Evolutionary conservation across 2,329 filamentous ascomycete genomes (phyloP), one percentile per base, ranked within the genome.

Genomic region (Fusarium bactridioides): DNA sequence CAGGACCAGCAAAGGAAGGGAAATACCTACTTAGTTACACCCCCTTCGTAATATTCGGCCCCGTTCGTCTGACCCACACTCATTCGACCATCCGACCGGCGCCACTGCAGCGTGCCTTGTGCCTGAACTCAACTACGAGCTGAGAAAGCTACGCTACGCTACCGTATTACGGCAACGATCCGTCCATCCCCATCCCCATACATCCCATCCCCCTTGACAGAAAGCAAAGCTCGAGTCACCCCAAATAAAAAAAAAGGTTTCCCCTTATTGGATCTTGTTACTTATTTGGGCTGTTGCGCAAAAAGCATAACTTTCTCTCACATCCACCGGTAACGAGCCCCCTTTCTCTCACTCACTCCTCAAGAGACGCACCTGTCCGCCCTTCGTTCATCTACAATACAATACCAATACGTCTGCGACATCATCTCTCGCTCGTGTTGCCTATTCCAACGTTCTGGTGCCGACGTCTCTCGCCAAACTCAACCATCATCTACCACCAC

Each of bases 361-460:
- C 54, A 72, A 71, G 61, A 79, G 53, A 74, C 74, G 69, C 67
- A 70, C 69, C 64, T 73, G 71, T 75, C 74, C 69, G 53, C 69
- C 64, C 61, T 65, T 63, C 51, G 57, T 67, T 65, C 66, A 67
- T 55, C 67, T 63, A 63, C 50, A 68, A 62, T 58, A 67, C 45
- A 64, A 65, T 47, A 41, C 40, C 53, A 55, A 68, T 72, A 67
- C 72, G 71, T 69, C 72, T 78, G 73, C 75, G 74, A 78, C 79
- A 79, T 73, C 68, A 68, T 70, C 64, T 78, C 74, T 76, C 72
- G 73, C 76, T 79, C 78, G 79, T 80, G 78, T 78, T 75, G 75
- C 79, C 73, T 74, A 62, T 66, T 67, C 70, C 77, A 79, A 78
- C 78, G 74, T 79, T 69, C 71, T 72, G 80, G 80, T 82, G 76